Evolutionary conservation across 164 flowering plant species (phyloP), one percentile per base, ranked within the genome.

Genomic region (Tetrastigma voinierianum): DNA sequence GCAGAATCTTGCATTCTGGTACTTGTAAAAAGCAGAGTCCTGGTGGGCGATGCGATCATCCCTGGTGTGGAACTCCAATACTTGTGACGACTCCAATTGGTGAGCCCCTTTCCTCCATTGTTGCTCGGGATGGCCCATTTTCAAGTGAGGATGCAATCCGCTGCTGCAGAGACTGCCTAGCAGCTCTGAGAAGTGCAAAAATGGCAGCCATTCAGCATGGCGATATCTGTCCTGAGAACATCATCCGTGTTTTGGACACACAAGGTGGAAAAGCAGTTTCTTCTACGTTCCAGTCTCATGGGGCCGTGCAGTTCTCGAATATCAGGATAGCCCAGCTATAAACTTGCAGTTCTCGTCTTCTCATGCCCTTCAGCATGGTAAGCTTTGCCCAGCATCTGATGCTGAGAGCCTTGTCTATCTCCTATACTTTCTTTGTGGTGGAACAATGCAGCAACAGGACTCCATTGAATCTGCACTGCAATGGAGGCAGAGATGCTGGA

Each of bases 291-390:
- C 79, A 32, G 77, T 81, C 49, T 81, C 83, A 19, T 87, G 95
- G 95, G 97, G 97, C 1, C 90, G 82, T 70, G 97, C 97, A 9
- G 91, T 91, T 61, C 47, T 91, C 17, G 97, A 91, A 76, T 95
- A 91, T 47, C 76, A 90, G 72, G 97, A 91, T 53, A 82, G 95
- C 57, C 93, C 97, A 18, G 87, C 83, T 4, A 73, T 89, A 62
- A 89, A 89, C 72, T 72, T 91, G 59, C 90, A 83, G 52, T 91
- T 86, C 72, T 91, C 97, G 14, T 91, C 97, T 10, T 81, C 95
- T 17, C 80, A 88, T 72, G 90, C 95, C 2, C 93, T 91, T 59
- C 93, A 89, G 76, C 91, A 89, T 57, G 95, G 95, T 54, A 87
- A 86, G 65, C 82, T 91, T 10, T 91, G 86, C 71, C 84, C 92